phyloP scores from a whole-genome alignment of 495 filamentous ascomycete species.

The Penicillium samsonianum region DNA sequence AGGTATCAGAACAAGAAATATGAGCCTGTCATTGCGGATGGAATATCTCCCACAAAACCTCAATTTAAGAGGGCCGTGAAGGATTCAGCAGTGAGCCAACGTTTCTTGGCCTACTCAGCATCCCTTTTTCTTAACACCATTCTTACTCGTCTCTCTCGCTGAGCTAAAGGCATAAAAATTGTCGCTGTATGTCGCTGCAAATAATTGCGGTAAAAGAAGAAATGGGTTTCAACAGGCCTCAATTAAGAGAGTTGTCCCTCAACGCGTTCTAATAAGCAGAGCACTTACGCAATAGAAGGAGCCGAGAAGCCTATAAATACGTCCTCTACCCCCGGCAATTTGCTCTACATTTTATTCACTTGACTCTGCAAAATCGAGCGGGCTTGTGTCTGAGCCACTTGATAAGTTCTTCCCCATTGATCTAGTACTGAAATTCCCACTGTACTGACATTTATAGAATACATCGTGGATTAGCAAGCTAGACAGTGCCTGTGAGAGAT shows the following conservation, averaged over 20 bases:
- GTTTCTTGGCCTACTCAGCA: constrained; percentile 6
- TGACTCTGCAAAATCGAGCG: neutral
- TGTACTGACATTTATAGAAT: constrained; percentile 5
- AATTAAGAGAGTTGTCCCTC: neutral
- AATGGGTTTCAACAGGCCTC: neutral
- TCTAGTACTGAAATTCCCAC: neutral
- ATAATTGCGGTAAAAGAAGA: constrained; percentile 4
- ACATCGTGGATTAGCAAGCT: neutral
- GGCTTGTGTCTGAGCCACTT: neutral
- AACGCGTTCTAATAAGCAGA: neutral
- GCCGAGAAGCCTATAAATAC: constrained; percentile 5
- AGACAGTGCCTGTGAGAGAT: neutral
- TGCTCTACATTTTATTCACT: constrained; percentile 2
- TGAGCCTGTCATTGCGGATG: constrained; percentile 1
- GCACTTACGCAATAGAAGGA: neutral
- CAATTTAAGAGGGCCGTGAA: constrained; percentile 1
- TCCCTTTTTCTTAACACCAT: neutral
- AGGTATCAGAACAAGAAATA: neutral
- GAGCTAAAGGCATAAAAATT: neutral
- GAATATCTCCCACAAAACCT: constrained; percentile 1
- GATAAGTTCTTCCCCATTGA: constrained; percentile 6
- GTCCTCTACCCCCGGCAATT: constrained; percentile 1
- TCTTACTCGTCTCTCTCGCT: neutral
- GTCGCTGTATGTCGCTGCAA: neutral
- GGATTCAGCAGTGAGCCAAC: neutral